Evolutionary conservation across 768 basidiomycete genomes (phyloP).

Genomic region (Nidularia sp.): DNA sequence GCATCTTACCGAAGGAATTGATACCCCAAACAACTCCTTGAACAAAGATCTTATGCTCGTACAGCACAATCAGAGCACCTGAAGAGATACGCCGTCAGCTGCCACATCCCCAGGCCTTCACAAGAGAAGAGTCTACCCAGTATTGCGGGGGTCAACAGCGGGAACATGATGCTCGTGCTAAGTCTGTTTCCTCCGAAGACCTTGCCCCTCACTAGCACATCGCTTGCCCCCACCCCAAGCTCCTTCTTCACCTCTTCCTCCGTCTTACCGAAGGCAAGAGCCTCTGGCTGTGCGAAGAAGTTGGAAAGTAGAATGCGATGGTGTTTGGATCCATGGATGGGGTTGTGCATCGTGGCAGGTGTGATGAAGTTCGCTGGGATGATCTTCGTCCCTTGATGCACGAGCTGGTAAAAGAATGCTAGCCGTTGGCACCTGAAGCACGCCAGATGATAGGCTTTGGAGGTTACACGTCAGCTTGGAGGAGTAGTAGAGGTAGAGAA

Average conservation of each 20-base stretch:
- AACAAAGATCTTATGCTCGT: slow-evolving; percentile 99
- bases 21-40: slow-evolving; percentile 98
- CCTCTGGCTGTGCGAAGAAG: slow-evolving; percentile 98
- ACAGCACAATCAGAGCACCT: slow-evolving; percentile 76
- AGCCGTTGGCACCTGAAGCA: slow-evolving; percentile 95
- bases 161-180: slow-evolving; percentile 96
- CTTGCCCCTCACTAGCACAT: slow-evolving; percentile 91
- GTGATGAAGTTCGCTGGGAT: slow-evolving; percentile 93
- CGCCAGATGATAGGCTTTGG: slow-evolving; percentile 96
- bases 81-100: too few relatives aligned
- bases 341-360: slow-evolving; percentile 87
- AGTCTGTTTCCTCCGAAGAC: slow-evolving; percentile 98
- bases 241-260: slow-evolving; percentile 81
- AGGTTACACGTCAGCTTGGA: background rate
- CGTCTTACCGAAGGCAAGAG: slow-evolving; percentile 95
- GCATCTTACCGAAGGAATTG: slow-evolving; percentile 72
- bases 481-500: background rate
- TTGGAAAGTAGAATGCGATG: slow-evolving; percentile 97
- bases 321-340: slow-evolving; percentile 81
- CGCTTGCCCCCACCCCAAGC: slow-evolving; percentile 64
- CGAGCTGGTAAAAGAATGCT: slow-evolving; percentile 99
- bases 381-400: slow-evolving; percentile 91
- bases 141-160: slow-evolving; percentile 82
- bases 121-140: slow-evolving; percentile 44
- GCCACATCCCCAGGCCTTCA: too few relatives aligned